A percentile compares a stretch with the other conserved stretches of the same genome.
phyloP scores from a whole-genome alignment of 306 rosid species.

The Pachyrhizus erosus region DNA sequence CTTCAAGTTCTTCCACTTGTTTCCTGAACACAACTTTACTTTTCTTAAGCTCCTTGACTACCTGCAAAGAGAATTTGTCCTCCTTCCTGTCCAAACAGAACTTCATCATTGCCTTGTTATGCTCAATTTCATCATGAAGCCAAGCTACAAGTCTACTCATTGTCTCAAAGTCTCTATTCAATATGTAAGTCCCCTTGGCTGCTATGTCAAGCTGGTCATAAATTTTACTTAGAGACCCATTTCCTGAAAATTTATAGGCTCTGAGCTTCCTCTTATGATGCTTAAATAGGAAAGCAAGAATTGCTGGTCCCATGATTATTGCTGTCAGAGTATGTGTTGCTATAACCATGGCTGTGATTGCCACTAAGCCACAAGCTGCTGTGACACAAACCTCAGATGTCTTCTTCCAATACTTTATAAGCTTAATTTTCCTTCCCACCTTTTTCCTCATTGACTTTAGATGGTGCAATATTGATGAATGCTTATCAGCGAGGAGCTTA shows the following conservation, averaged over 20 bases:
- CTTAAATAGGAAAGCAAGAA: slow-evolving; percentile 43
- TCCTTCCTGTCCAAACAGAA: slow-evolving; percentile 60
- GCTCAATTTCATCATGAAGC: slow-evolving; percentile 58
- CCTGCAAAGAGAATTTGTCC: slow-evolving; percentile 44
- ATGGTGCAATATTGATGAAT: slow-evolving; percentile 42
- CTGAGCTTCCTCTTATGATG: slow-evolving; percentile 39
- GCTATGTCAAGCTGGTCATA: slow-evolving; percentile 61
- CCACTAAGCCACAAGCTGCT: slow-evolving; percentile 50
- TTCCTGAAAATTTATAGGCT: background rate
- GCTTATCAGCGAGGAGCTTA: slow-evolving; percentile 47
- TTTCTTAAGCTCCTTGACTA: slow-evolving; percentile 63
- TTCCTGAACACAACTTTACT: slow-evolving; percentile 51
- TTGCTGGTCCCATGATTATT: slow-evolving; percentile 49
- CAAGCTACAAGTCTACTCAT: slow-evolving; percentile 59
- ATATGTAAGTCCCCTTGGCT: slow-evolving; percentile 65
- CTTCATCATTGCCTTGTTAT: slow-evolving; percentile 50
- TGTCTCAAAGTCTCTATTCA: slow-evolving; percentile 64
- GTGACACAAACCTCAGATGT: slow-evolving; percentile 43
- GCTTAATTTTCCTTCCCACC: slow-evolving; percentile 53
- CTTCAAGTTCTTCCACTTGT: slow-evolving; percentile 70
- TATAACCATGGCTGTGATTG: slow-evolving; percentile 38
- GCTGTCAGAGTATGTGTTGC: slow-evolving; percentile 48
- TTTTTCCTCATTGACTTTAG: slow-evolving; percentile 55
- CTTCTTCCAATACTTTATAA: slow-evolving; percentile 45
- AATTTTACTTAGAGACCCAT: slow-evolving; percentile 43